Evolutionary conservation across 2,329 filamentous ascomycete species (phyloP).

Genomic region (Aaosphaeria arxii): DNA sequence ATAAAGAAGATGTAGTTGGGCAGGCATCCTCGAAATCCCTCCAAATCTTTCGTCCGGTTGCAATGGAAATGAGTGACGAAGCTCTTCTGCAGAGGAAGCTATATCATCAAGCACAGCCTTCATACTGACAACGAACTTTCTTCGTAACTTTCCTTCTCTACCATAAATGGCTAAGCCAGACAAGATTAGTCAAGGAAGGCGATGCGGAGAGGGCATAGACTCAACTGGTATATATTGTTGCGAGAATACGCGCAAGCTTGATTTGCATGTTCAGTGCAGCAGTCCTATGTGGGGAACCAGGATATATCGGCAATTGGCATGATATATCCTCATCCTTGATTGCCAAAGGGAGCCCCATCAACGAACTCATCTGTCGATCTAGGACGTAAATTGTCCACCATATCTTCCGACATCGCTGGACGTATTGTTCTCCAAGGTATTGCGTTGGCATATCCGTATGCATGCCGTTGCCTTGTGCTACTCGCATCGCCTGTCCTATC

Average conservation of each 20-base stretch:
- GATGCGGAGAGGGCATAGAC: no score
- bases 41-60: slow-evolving; percentile 35
- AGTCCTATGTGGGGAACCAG: slow-evolving; percentile 38
- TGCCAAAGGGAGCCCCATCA: slow-evolving; percentile 52
- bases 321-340: slow-evolving; percentile 52
- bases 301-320: slow-evolving; percentile 45
- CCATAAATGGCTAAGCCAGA: slow-evolving; percentile 41
- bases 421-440: slow-evolving; percentile 39
- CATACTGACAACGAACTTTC: slow-evolving; percentile 30
- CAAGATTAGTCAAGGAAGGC: neutral
- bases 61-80: slow-evolving; percentile 37
- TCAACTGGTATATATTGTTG: slow-evolving; percentile 44
- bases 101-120: slow-evolving; percentile 40
- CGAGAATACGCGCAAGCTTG: slow-evolving; percentile 45
- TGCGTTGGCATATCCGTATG: slow-evolving; percentile 51
- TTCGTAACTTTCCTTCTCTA: slow-evolving; percentile 46
- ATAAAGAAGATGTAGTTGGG: slow-evolving; percentile 34
- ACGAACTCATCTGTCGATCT: slow-evolving; percentile 53
- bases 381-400: slow-evolving; percentile 57
- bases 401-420: slow-evolving; percentile 48
- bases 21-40: slow-evolving; percentile 42
- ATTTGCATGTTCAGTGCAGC: slow-evolving; percentile 46
- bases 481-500: slow-evolving; percentile 53
- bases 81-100: slow-evolving; percentile 40
- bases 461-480: slow-evolving; percentile 51